phyloP scores from a whole-genome alignment of 2,329 filamentous ascomycete species.

The Fusarium sp. region DNA sequence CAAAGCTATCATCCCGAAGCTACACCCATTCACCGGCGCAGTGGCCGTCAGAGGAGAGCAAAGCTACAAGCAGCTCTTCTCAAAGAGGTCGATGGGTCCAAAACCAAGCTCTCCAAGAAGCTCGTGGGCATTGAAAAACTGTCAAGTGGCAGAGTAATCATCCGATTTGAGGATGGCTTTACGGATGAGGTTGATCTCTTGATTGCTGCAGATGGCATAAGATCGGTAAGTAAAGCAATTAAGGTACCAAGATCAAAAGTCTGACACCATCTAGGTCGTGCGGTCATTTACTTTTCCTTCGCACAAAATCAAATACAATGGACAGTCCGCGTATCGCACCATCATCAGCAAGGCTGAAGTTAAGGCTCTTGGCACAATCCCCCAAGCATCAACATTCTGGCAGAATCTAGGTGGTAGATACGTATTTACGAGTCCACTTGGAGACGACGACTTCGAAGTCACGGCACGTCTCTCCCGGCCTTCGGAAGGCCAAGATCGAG shows the following conservation, averaged over 20 bases:
- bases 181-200: conserved; percentile 55
- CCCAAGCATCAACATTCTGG: conserved; percentile 45
- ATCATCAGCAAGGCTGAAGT: conserved; percentile 41
- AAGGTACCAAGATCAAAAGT: accelerated
- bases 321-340: conserved; percentile 46
- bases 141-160: conserved; percentile 46
- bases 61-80: conserved; percentile 60
- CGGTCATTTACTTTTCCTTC: conserved; percentile 52
- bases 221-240: conserved; percentile 48
- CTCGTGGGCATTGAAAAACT: conserved; percentile 52
- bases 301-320: conserved; percentile 56
- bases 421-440: conserved; percentile 48
- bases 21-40: conserved; percentile 38
- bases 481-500: conserved; percentile 37
- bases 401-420: conserved; percentile 44
- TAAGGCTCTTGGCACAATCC: conserved; percentile 43
- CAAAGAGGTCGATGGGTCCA: conserved; percentile 53
- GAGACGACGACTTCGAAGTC: conserved; percentile 47
- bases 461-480: conserved; percentile 35
- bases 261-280: conserved; percentile 46
- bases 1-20: conserved; percentile 32
- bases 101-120: conserved; percentile 56
- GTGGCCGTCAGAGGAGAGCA: conserved; percentile 45
- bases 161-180: conserved; percentile 57
- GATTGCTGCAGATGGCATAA: conserved; percentile 62